Conservation (phyloP, 1,284 basidiomycete species). For the Ceratobasidium sp. region DNA sequence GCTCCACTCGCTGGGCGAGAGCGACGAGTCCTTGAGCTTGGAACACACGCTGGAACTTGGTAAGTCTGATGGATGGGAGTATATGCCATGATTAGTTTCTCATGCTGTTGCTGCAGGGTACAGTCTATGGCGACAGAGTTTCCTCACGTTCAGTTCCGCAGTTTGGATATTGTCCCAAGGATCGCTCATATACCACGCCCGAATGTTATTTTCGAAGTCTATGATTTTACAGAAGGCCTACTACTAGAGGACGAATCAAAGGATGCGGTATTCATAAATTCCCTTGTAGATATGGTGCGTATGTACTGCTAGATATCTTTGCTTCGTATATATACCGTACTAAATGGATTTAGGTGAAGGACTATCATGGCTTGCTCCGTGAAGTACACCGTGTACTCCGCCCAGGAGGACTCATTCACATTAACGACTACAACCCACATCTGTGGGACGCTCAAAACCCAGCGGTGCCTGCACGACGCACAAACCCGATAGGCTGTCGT, state of each 20-base stretch:
- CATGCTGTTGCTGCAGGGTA: not conserved
- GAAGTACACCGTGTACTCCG: slow-evolving; percentile 25
- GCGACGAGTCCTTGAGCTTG: not conserved
- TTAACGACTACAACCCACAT: not conserved
- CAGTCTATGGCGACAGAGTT: slow-evolving; percentile 30
- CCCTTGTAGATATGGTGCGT: not conserved
- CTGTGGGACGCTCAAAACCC: slow-evolving; percentile 4
- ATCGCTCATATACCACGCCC: slow-evolving; percentile 2
- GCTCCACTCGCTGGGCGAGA: not conserved
- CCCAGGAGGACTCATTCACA: slow-evolving; percentile 6
- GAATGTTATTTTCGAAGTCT: slow-evolving; percentile 16
- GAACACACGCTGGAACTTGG: not conserved
- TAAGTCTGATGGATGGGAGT: not conserved
- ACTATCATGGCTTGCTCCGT: slow-evolving; percentile 6
- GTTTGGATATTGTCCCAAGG: slow-evolving; percentile 5
- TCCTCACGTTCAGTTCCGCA: slow-evolving; percentile 23
- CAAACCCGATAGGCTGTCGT: slow-evolving; percentile 3
- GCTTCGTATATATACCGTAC: not conserved
- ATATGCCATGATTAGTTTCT: too few relatives aligned
- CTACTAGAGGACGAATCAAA: slow-evolving; percentile 12
- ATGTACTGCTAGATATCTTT: not conserved
- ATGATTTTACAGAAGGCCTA: slow-evolving; percentile 7
- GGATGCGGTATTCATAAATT: slow-evolving; percentile 18
- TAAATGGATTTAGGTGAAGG: not conserved
- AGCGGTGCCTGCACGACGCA: not conserved